Evolutionary conservation across 495 filamentous ascomycete species (phyloP).

Genomic region (Cairneyella variabilis): DNA sequence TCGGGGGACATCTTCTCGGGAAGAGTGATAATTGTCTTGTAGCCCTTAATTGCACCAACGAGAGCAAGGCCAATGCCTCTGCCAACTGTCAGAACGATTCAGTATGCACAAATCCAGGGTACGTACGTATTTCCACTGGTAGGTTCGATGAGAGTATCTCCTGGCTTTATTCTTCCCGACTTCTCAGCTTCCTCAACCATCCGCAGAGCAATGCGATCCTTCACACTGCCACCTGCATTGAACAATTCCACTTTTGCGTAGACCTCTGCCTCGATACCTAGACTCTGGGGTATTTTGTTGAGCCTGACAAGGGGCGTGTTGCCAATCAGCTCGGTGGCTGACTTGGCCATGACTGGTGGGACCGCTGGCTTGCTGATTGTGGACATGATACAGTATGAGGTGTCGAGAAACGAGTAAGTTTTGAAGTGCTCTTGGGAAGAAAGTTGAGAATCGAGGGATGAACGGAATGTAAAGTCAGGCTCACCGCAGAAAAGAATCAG

Average conservation of each 20-base stretch:
- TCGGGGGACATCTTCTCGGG: conserved; percentile 99
- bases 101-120: not conserved
- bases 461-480: too few relatives aligned
- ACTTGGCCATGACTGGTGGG: conserved; percentile 23
- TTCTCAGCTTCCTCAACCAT: conserved; percentile 98
- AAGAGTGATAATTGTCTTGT: conserved; percentile 97
- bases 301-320: conserved; percentile 92
- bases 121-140: conserved; percentile 92
- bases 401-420: too few relatives aligned
- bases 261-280: conserved; percentile 84
- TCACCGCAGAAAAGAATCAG: too few relatives aligned
- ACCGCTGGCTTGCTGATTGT: conserved; percentile 13
- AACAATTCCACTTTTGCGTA: conserved; percentile 96
- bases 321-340: conserved; percentile 66
- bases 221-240: conserved; percentile 96
- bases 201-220: conserved; percentile 92
- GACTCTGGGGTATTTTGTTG: conserved; percentile 83
- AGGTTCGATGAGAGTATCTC: conserved; percentile 95
- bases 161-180: conserved; percentile 89
- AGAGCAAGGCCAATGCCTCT: conserved; percentile 93
- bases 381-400: conserved; percentile 9
- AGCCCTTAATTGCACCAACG: conserved; percentile 92
- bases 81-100: conserved; percentile 15
- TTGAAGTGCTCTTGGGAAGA: not conserved
- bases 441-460: too few relatives aligned